Evolutionary conservation across 108 stramenopile genomes (phyloP).

Genomic region (Skeletonema tropicum): DNA sequence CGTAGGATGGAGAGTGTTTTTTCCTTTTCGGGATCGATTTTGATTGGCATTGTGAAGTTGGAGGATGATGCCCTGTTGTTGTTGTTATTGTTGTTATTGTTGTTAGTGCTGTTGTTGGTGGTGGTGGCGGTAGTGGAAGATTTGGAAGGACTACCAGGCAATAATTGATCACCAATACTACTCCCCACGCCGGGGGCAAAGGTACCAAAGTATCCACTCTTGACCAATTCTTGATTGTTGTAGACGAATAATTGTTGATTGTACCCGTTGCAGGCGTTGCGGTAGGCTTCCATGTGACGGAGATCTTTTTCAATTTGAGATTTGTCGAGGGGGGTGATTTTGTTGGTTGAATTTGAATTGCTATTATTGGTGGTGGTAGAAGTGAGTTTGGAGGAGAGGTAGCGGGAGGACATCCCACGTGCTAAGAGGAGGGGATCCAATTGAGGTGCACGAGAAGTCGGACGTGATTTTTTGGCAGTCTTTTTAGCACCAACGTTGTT

Average conservation of each 20-base stretch:
- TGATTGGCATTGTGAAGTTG: slow-evolving; percentile 67
- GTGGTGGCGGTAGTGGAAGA: neutral
- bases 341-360: neutral
- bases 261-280: slow-evolving; percentile 71
- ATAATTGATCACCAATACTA: slow-evolving; percentile 10
- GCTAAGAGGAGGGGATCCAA: slow-evolving; percentile 66
- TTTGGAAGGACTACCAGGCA: neutral
- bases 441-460: neutral
- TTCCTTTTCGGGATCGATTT: slow-evolving; percentile 91
- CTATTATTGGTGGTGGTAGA: neutral
- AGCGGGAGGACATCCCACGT: slow-evolving; percentile 76
- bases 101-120: neutral
- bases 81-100: neutral
- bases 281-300: slow-evolving; percentile 85
- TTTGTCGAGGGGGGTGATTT: slow-evolving; percentile 46
- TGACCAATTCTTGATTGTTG: slow-evolving; percentile 56
- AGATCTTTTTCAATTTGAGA: slow-evolving; percentile 81
- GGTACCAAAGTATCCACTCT: slow-evolving; percentile 48
- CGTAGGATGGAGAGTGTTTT: slow-evolving; percentile 75
- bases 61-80: neutral
- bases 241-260: slow-evolving; percentile 76
- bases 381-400: slow-evolving; percentile 55
- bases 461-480: neutral
- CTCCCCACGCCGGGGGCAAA: slow-evolving; percentile 34
- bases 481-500: neutral